phyloP scores from a whole-genome alignment of 2,329 filamentous ascomycete genomes.

The Zymoseptoria brevis region DNA sequence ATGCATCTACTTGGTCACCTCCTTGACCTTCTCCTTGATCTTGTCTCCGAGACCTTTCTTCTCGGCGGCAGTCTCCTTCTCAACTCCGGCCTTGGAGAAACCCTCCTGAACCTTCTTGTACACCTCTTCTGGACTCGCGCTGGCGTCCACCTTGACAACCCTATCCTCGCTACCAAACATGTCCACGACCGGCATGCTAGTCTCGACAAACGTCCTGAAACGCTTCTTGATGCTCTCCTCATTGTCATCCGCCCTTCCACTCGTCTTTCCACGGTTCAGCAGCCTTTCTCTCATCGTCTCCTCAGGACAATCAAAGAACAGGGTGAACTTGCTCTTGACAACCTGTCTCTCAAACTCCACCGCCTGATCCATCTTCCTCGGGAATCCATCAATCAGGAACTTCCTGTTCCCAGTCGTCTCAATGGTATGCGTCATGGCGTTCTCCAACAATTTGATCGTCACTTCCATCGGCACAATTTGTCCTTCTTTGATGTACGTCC shows the following conservation, averaged over 20 bases:
- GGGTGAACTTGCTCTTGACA: conserved; percentile 71
- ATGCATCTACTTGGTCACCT: not conserved
- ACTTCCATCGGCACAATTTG: conserved; percentile 99
- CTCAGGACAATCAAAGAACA: conserved; percentile 94
- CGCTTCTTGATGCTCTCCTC: conserved; percentile 92
- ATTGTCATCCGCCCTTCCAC: conserved; percentile 87
- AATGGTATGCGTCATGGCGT: conserved; percentile 74
- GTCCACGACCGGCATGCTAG: conserved; percentile 93
- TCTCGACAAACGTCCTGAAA: conserved; percentile 88
- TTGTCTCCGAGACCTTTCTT: not conserved
- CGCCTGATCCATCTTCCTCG: conserved; percentile 94
- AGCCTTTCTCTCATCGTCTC: conserved; percentile 76
- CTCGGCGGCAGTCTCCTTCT: conserved; percentile 1
- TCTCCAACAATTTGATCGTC: conserved; percentile 85
- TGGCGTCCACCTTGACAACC: conserved; percentile 74
- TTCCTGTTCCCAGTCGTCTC: conserved; percentile 51
- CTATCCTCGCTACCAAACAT: conserved; percentile 68
- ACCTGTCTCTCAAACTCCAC: conserved; percentile 86
- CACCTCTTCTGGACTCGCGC: conserved; percentile 56
- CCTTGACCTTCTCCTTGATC: not conserved
- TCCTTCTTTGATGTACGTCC: conserved; percentile 85
- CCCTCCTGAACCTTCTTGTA: conserved; percentile 47
- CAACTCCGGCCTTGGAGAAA: conserved; percentile 38
- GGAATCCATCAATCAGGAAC: conserved; percentile 79
- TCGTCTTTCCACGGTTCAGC: conserved; percentile 85